Evolutionary conservation across 306 rosid genomes (phyloP).

Genomic region (Begonia fuchsioides): DNA sequence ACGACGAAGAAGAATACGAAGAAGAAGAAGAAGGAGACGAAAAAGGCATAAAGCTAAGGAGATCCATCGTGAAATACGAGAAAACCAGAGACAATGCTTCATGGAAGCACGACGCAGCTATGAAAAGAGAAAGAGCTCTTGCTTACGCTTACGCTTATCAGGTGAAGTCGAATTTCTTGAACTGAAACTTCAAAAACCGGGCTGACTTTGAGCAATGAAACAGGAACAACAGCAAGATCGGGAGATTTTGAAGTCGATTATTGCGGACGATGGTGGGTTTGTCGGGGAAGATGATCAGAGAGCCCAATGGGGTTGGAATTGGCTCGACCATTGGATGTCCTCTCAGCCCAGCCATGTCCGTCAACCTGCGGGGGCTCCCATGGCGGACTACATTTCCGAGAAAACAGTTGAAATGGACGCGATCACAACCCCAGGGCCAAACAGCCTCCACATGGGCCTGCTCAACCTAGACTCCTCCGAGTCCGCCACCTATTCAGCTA

Average conservation of each 20-base stretch:
- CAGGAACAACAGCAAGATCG: slow-evolving; percentile 25
- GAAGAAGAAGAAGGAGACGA: slow-evolving; percentile 12
- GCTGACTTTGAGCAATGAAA: slow-evolving; percentile 10
- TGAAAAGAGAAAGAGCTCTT: slow-evolving; percentile 68
- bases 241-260: neutral
- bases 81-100: slow-evolving; percentile 29
- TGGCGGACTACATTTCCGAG: slow-evolving; percentile 45
- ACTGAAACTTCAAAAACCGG: too few species aligned
- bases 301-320: slow-evolving; percentile 66
- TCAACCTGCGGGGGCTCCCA: slow-evolving; percentile 12
- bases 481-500: slow-evolving; percentile 14
- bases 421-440: slow-evolving; percentile 11
- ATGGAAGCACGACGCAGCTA: slow-evolving; percentile 41
- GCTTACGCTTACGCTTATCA: slow-evolving; percentile 62
- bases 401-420: slow-evolving; percentile 71
- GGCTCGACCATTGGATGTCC: slow-evolving; percentile 83
- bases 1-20: slow-evolving; percentile 11
- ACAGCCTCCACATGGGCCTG: slow-evolving; percentile 7
- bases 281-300: slow-evolving; percentile 22
- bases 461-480: slow-evolving; percentile 18
- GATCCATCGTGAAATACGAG: slow-evolving; percentile 14
- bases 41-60: slow-evolving; percentile 18
- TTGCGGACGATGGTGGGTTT: slow-evolving; percentile 15
- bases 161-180: slow-evolving; percentile 13
- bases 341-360: slow-evolving; percentile 31